Evolutionary conservation across 768 basidiomycete genomes (phyloP).

Genomic region (Filobasidium floriforme): DNA sequence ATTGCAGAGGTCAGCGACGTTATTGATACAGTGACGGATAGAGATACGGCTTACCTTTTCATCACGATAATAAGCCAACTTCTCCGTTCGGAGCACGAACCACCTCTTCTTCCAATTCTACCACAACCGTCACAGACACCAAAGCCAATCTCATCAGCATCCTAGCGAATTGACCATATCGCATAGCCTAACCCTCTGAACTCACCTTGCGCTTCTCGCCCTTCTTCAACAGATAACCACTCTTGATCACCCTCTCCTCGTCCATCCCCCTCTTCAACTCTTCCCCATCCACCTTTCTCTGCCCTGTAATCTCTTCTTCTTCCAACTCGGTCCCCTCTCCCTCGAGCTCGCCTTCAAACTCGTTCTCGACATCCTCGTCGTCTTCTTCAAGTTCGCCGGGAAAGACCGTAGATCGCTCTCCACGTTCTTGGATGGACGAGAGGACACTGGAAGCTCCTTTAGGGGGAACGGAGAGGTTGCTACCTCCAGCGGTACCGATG

Average conservation of each 20-base stretch:
- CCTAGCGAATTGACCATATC: background rate
- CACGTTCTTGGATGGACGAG: conserved; percentile 10
- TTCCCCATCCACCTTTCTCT: conserved; percentile 12
- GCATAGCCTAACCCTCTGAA: background rate
- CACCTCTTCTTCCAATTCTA: conserved; percentile 99
- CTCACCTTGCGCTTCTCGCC: conserved; percentile 90
- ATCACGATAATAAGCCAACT: conserved; percentile 94
- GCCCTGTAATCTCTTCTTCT: background rate
- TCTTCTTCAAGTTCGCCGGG: conserved; percentile 52
- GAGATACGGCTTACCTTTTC: conserved; percentile 54
- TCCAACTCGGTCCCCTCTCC: conserved; percentile 20
- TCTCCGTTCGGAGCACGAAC: conserved; percentile 88
- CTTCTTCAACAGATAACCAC: conserved; percentile 96
- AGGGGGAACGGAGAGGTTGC: conserved; percentile 5
- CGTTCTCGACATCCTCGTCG: conserved; percentile 28
- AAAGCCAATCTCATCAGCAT: background rate
- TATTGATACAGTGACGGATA: too few species aligned
- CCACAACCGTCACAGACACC: background rate
- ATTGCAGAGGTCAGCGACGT: too few species aligned
- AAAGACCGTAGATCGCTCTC: conserved; percentile 23
- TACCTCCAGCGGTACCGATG: conserved; percentile 2
- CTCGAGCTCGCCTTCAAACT: conserved; percentile 12
- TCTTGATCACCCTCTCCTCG: conserved; percentile 61
- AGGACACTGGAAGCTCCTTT: background rate
- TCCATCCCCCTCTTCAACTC: conserved; percentile 42